phyloP scores from a whole-genome alignment of 108 stramenopile genomes.

The Fistulifera pelliculosa region DNA sequence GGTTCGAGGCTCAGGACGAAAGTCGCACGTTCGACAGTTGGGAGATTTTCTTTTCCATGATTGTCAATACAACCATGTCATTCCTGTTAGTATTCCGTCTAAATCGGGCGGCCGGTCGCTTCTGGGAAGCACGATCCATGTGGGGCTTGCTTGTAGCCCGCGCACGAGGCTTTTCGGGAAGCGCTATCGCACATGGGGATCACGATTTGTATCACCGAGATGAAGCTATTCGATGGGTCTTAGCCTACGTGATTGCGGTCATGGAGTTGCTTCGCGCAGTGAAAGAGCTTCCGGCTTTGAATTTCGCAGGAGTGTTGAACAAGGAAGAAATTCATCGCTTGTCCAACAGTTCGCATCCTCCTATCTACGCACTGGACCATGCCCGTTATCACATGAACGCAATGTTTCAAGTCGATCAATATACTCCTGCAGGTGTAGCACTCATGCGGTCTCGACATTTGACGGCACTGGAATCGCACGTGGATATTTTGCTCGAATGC shows the following conservation, averaged over 20 bases:
- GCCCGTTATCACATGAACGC: slow-evolving; percentile 17
- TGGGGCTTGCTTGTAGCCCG: slow-evolving; percentile 26
- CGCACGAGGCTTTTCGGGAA: slow-evolving; percentile 8
- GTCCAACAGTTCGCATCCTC: slow-evolving; percentile 13
- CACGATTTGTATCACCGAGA: slow-evolving; percentile 17
- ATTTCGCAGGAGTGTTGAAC: slow-evolving; percentile 16
- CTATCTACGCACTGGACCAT: slow-evolving; percentile 16
- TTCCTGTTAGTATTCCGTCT: slow-evolving; percentile 46
- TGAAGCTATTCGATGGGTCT: slow-evolving; percentile 25
- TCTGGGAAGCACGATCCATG: slow-evolving; percentile 24
- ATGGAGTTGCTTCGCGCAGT: slow-evolving; percentile 21
- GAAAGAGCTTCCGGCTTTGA: slow-evolving; percentile 3
- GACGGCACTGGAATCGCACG: slow-evolving; percentile 3
- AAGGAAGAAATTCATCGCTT: slow-evolving; percentile 10
- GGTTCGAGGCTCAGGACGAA: background rate
- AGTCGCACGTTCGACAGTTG: background rate
- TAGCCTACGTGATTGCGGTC: slow-evolving; percentile 19
- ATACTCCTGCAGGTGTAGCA: slow-evolving; percentile 15
- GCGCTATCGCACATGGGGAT: slow-evolving; percentile 14
- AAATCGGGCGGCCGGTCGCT: slow-evolving; percentile 27
- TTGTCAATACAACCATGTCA: slow-evolving; percentile 21
- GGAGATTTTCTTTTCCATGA: slow-evolving; percentile 18
- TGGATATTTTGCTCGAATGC: slow-evolving; percentile 24
- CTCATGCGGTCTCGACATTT: slow-evolving; percentile 11
- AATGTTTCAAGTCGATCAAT: slow-evolving; percentile 10